A percentile compares a stretch with the other conserved stretches of the same genome.
Conservation (phyloP, 2,329 filamentous ascomycete genomes). For the Fonsecaea pugnacius region DNA sequence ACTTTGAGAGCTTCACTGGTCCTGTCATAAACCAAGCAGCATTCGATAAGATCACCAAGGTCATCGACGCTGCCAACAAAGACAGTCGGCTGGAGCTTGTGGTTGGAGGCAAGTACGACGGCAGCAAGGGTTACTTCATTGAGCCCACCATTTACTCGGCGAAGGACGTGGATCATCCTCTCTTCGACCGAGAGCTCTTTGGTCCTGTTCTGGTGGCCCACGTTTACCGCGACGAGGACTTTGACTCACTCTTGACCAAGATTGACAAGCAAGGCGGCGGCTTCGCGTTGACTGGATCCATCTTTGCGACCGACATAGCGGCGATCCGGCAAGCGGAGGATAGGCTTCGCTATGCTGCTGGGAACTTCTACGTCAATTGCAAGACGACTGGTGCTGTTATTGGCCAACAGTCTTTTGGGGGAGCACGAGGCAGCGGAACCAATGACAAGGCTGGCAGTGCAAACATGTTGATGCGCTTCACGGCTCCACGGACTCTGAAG, state of each 20-base stretch:
- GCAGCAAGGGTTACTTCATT: conserved; percentile 73
- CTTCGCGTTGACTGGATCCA: conserved; percentile 76
- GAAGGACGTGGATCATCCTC: conserved; percentile 68
- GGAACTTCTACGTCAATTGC: conserved; percentile 64
- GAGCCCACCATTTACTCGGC: conserved; percentile 76
- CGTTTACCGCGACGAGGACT: conserved; percentile 69
- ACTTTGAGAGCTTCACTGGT: conserved; percentile 75
- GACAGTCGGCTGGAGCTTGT: conserved; percentile 72
- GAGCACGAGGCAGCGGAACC: conserved; percentile 58
- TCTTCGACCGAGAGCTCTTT: conserved; percentile 75
- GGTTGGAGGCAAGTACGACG: conserved; percentile 72
- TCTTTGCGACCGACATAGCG: conserved; percentile 72
- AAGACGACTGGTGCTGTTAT: conserved; percentile 63
- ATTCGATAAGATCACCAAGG: conserved; percentile 73
- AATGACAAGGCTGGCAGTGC: conserved; percentile 63
- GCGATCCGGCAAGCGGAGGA: conserved; percentile 69
- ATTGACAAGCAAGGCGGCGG: conserved; percentile 66
- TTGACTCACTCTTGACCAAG: conserved; percentile 53
- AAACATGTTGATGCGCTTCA: conserved; percentile 47
- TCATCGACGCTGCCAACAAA: conserved; percentile 73
- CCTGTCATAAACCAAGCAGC: conserved; percentile 77
- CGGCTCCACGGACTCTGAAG: conserved; percentile 51
- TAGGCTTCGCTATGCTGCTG: conserved; percentile 58
- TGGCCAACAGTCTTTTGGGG: conserved; percentile 62
- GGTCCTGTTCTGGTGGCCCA: conserved; percentile 71